These are phyloP conservation scores for Blastomyces silverae DNA, from an alignment of 2,329 filamentous ascomycete species.

Conservation along the genomic window DNA sequence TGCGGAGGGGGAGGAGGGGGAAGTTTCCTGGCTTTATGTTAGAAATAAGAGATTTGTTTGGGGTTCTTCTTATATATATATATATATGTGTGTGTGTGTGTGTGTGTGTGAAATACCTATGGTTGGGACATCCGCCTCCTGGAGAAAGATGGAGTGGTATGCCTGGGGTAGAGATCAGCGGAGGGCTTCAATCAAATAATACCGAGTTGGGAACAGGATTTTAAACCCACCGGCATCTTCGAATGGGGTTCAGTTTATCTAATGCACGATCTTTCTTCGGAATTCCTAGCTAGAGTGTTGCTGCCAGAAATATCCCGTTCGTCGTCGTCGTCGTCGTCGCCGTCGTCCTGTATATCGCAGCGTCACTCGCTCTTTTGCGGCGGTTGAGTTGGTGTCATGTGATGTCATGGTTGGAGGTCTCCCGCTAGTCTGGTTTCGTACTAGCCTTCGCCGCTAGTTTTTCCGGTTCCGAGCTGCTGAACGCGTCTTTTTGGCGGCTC, in stretches of 20 bases:
- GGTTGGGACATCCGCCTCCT: slow-evolving; percentile 64
- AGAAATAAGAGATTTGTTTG: neutral
- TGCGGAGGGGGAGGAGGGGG: slow-evolving; percentile 87
- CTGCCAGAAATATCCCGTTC: neutral
- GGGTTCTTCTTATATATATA: slow-evolving; percentile 3
- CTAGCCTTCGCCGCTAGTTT: slow-evolving; percentile 22
- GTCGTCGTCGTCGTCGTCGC: neutral
- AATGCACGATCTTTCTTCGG: neutral
- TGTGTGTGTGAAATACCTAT: slow-evolving; percentile 46
- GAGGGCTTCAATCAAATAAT: neutral
- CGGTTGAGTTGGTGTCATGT: slow-evolving; percentile 1
- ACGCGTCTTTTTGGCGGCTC: slow-evolving; percentile 29
- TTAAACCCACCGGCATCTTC: slow-evolving; percentile 45
- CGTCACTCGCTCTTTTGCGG: neutral
- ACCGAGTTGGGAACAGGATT: neutral
- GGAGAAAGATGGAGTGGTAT: slow-evolving; percentile 94
- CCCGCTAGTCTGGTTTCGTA: neutral
- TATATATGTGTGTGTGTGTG: neutral
- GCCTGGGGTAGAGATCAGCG: slow-evolving; percentile 52
- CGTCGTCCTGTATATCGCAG: neutral
- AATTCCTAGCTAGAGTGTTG: neutral
- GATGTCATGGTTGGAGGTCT: neutral
- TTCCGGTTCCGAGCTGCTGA: slow-evolving; percentile 39
- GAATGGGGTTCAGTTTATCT: slow-evolving; percentile 11
- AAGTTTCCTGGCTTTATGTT: slow-evolving; percentile 63